Conservation (phyloP, 768 basidiomycete genomes). For the Mycena alexandri region DNA sequence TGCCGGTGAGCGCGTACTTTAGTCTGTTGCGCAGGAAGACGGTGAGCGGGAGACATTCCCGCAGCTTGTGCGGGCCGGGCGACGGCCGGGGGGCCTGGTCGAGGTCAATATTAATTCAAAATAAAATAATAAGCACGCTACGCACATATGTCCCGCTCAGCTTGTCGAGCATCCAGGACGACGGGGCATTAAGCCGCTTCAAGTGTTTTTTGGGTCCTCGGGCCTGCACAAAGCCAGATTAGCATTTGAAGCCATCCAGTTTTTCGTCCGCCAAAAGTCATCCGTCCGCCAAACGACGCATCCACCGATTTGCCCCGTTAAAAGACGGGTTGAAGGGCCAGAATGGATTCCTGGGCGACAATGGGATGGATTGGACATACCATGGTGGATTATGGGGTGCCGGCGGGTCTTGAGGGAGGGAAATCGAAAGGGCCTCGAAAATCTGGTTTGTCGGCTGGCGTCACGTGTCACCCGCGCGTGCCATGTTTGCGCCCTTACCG, state of each 20-base stretch:
- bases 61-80: constrained; percentile 98
- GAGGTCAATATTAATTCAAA: not conserved
- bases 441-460: not conserved
- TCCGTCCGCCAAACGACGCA: constrained; percentile 40
- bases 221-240: constrained; percentile 64
- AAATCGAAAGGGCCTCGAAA: not conserved
- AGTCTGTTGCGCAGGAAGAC: constrained; percentile 99
- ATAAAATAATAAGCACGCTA: constrained; percentile 31
- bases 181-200: constrained; percentile 97
- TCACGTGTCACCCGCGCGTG: no score
- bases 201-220: constrained; percentile 99
- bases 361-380: constrained; percentile 50
- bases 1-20: constrained; percentile 98
- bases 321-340: constrained; percentile 10
- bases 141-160: constrained; percentile 93
- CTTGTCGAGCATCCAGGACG: constrained; percentile 99
- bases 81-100: constrained; percentile 93
- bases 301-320: constrained; percentile 47
- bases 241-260: not conserved
- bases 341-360: constrained; percentile 5
- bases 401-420: constrained; percentile 43
- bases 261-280: constrained; percentile 35
- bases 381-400: constrained; percentile 59
- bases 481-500: no score
- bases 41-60: constrained; percentile 96